A percentile compares a stretch with the other conserved stretches of the same genome.
Evolutionary conservation across 148 eudicot species (phyloP).

Genomic region (Chenopodium berlandieri): DNA sequence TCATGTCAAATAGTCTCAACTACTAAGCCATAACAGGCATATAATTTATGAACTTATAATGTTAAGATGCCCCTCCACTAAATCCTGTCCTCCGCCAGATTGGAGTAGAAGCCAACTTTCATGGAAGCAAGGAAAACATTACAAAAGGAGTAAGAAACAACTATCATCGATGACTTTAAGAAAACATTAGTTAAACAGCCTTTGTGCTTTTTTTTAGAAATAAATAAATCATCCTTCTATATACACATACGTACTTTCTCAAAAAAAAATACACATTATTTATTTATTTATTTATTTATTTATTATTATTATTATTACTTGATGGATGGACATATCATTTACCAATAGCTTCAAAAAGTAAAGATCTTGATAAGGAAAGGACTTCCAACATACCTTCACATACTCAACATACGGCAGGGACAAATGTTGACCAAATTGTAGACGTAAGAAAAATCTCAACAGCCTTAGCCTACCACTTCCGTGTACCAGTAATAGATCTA

Average conservation of each 20-base stretch:
- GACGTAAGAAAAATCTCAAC: conserved; percentile 66
- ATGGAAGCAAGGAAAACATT: neutral
- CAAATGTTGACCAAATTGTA: conserved; percentile 86
- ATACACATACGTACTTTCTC: too few relatives aligned
- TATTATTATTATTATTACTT: neutral
- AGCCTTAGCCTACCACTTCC: conserved; percentile 82
- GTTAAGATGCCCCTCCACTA: neutral
- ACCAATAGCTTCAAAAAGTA: conserved; percentile 3
- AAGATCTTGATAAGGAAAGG: neutral
- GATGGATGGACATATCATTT: neutral
- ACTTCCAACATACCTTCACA: conserved; percentile 64
- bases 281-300: too few relatives aligned
- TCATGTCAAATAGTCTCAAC: neutral
- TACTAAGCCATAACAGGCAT: neutral
- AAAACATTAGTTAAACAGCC: neutral
- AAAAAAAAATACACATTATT: neutral
- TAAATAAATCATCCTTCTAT: too few relatives aligned
- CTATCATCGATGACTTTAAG: neutral
- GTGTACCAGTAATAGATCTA: conserved; percentile 86
- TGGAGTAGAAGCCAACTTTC: too few relatives aligned
- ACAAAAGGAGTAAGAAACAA: neutral
- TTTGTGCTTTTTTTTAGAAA: neutral
- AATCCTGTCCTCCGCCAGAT: neutral
- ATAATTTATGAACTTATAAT: neutral
- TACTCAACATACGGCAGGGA: conserved; percentile 93